Evolutionary conservation across 805 yeast genomes (phyloP), one percentile per base, ranked within the genome.

Genomic region (Cyberlindnera nakhonratchasimensis): DNA sequence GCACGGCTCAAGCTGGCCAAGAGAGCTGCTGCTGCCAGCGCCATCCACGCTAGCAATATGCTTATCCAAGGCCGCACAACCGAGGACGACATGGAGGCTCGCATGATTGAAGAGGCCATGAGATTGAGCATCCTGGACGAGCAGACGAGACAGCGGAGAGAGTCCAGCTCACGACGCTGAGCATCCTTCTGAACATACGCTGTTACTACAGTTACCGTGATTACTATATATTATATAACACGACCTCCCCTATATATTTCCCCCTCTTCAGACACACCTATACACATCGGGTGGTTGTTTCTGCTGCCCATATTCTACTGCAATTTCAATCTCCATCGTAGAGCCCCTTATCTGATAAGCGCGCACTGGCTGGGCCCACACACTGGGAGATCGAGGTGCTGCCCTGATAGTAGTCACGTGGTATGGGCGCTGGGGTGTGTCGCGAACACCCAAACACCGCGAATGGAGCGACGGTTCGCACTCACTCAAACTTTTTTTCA

Each of bases 1-100:
- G 96, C 96, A 5, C 75, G 90, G 39, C 74, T 81, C 45, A 81
- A 81, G 50, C 66, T 88, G 26, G 96, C 95, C 0, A 75, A 95
- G 44, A 75, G 88, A 55, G 82, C 96, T 0, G 97, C 97, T 0
- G 87, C 96, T 12, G 98, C 98, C 0, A 86, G 87, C 25, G 96
- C 96, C 1, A 77, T 91, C 29, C 98, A 91, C 63, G 90, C 95
- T 2, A 80, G 95, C 11, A 88, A 89, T 43, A 73, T 87, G 54
- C 59, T 88, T 24, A 69, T 82, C 13, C 69, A 64, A 13, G 34
- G 25, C 18, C 37, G 38, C 6, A 13, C 37, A n/a, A 22, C 34
- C 8, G 54, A 59, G n/a, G 56, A 54, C 16, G 80, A 75, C 23
- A 48, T 80, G 34, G 87, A 89, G 60, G 85, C 85, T 43, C 69